Conservation (phyloP, 805 yeast genomes). For the Pachysolen tannophilus region DNA sequence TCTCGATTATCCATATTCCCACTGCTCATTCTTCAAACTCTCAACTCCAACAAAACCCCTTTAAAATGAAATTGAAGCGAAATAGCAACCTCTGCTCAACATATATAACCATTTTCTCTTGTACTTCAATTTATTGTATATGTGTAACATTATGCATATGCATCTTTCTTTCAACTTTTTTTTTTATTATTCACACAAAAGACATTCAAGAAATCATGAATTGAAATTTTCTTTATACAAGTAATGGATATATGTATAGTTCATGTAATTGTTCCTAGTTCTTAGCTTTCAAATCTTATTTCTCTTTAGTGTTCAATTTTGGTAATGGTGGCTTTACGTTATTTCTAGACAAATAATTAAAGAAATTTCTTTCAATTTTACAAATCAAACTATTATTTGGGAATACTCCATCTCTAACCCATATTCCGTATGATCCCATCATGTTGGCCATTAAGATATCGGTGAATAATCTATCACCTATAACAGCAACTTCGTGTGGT, state of each 20-base stretch:
- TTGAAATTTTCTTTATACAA: constrained; percentile 1
- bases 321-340: background rate
- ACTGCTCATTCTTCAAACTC: too few species aligned
- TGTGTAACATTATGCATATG: too few species aligned
- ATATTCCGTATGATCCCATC: constrained; percentile 82
- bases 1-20: too few species aligned
- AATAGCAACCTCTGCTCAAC: too few species aligned
- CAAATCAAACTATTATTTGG: constrained; percentile 44
- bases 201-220: too few species aligned
- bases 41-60: too few species aligned
- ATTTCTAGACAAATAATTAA: constrained; percentile 6
- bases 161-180: too few species aligned
- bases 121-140: too few species aligned
- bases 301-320: constrained; percentile 4
- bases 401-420: constrained; percentile 76
- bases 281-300: constrained; percentile 4
- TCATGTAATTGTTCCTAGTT: background rate
- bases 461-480: constrained; percentile 89
- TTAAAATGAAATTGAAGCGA: too few species aligned
- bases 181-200: too few species aligned
- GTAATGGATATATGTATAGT: constrained; percentile 1
- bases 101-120: too few species aligned
- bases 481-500: constrained; percentile 66
- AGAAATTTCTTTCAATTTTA: constrained; percentile 37
- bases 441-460: constrained; percentile 90